Percentiles rank a stretch among this genome's conserved stretches.
phyloP scores from a whole-genome alignment of 2,329 filamentous ascomycete genomes.

The Sporothrix humicola region DNA sequence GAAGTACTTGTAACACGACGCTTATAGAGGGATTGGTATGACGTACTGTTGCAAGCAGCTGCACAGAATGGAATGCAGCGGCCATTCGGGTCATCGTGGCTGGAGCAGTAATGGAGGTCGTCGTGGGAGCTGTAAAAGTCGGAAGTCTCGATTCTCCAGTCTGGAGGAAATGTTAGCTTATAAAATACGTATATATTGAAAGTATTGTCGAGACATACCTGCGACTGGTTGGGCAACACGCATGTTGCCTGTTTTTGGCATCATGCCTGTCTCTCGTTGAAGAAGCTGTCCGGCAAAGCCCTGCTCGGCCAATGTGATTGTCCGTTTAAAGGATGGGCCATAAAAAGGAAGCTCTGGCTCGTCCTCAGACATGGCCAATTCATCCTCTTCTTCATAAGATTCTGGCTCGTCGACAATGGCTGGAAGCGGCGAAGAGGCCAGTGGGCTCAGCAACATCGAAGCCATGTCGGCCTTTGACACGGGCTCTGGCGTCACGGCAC shows the following conservation, averaged over 20 bases:
- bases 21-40: background rate
- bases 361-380: constrained; percentile 37
- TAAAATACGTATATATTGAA: constrained; percentile 16
- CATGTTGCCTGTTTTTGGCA: constrained; percentile 46
- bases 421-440: constrained; percentile 45
- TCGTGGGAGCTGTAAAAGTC: constrained; percentile 49
- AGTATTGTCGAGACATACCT: constrained; percentile 36
- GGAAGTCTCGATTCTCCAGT: constrained; percentile 52
- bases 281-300: constrained; percentile 50
- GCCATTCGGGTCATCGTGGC: constrained; percentile 45
- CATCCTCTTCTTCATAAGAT: constrained; percentile 45
- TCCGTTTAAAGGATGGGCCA: background rate
- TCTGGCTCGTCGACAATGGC: constrained; percentile 42
- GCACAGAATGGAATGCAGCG: constrained; percentile 52
- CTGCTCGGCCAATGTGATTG: constrained; percentile 42
- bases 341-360: constrained; percentile 42
- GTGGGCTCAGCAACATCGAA: constrained; percentile 47
- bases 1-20: background rate
- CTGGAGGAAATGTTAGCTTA: constrained; percentile 36
- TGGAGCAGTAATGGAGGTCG: constrained; percentile 48
- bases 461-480: constrained; percentile 24
- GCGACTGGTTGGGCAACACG: constrained; percentile 46
- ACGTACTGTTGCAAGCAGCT: constrained; percentile 49
- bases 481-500: constrained; percentile 30
- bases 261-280: constrained; percentile 49